Conservation (phyloP, 83 land plant genomes). For the Picea abies region DNA sequence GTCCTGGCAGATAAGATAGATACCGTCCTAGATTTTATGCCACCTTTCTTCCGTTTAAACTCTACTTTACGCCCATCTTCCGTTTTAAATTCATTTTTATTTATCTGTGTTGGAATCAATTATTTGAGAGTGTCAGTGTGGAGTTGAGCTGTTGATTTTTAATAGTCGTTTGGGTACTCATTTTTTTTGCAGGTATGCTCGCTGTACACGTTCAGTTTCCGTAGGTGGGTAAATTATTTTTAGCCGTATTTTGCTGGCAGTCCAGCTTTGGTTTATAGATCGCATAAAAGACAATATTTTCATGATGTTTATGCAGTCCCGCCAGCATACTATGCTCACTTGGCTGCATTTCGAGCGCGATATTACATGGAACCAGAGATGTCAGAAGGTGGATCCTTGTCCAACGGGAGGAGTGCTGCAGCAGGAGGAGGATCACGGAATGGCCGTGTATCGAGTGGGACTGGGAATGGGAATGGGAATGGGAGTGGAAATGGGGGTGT, state of each 20-base stretch:
- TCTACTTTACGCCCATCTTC: no score
- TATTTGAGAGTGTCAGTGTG: no score
- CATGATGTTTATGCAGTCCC: constrained; percentile 51
- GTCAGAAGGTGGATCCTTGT: constrained; percentile 61
- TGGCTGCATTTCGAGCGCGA: constrained; percentile 85
- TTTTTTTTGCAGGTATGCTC: constrained; percentile 67
- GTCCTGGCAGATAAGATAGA: no score
- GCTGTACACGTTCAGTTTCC: constrained; percentile 89
- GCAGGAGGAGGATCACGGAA: constrained; percentile 7
- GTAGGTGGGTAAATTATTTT: constrained; percentile 48
- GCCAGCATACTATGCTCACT: constrained; percentile 87
- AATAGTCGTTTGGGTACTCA: neutral
- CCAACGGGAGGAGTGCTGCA: constrained; percentile 22
- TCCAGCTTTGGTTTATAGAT: neutral
- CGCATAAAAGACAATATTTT: no score
- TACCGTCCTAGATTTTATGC: no score
- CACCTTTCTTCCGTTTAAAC: no score
- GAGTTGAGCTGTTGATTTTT: no score
- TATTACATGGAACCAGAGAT: constrained; percentile 79
- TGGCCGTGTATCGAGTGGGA: constrained; percentile 6
- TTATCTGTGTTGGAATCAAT: no score
- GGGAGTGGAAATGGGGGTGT: constrained; percentile 24
- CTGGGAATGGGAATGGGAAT: neutral
- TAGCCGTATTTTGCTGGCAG: neutral
- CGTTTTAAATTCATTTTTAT: no score